Evolutionary conservation across 2,329 filamentous ascomycete species (phyloP).

Genomic region (Gnomoniopsis sp.): DNA sequence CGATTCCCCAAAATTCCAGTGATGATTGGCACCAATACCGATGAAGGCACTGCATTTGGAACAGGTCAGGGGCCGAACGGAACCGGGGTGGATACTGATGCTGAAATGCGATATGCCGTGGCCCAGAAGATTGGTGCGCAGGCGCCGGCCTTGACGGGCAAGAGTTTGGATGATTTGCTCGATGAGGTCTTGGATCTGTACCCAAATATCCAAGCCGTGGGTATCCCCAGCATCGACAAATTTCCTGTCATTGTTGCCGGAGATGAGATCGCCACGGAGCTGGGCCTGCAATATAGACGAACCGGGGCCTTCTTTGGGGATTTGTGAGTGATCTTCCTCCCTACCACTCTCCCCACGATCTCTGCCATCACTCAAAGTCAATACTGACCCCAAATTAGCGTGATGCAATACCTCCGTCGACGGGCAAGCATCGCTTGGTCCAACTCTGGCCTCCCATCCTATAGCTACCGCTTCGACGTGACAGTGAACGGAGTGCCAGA

Average conservation of each 20-base stretch:
- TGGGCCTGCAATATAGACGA: slow-evolving; percentile 16
- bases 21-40: slow-evolving; percentile 15
- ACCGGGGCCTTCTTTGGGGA: slow-evolving; percentile 16
- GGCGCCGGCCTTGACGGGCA: slow-evolving; percentile 5
- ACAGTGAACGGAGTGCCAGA: slow-evolving; percentile 25
- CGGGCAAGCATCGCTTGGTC: slow-evolving; percentile 44
- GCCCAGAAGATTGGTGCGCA: slow-evolving; percentile 1
- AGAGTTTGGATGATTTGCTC: slow-evolving; percentile 6
- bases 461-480: slow-evolving; percentile 44
- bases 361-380: too few species aligned
- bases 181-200: slow-evolving; percentile 12
- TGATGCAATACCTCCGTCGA: slow-evolving; percentile 31
- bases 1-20: slow-evolving; percentile 12
- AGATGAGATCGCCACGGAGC: background rate
- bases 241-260: slow-evolving; percentile 11
- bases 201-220: slow-evolving; percentile 13
- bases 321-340: slow-evolving; percentile 5
- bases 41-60: slow-evolving; percentile 14
- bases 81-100: slow-evolving; percentile 5
- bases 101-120: slow-evolving; percentile 15
- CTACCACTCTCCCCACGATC: too few species aligned
- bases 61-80: slow-evolving; percentile 10
- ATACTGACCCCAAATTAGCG: background rate
- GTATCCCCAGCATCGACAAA: slow-evolving; percentile 12
- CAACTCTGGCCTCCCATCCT: slow-evolving; percentile 36